Evolutionary conservation across 176 grass and related monocot species (phyloP), one percentile per base, ranked within the genome.

Genomic region (Otatea glauca): DNA sequence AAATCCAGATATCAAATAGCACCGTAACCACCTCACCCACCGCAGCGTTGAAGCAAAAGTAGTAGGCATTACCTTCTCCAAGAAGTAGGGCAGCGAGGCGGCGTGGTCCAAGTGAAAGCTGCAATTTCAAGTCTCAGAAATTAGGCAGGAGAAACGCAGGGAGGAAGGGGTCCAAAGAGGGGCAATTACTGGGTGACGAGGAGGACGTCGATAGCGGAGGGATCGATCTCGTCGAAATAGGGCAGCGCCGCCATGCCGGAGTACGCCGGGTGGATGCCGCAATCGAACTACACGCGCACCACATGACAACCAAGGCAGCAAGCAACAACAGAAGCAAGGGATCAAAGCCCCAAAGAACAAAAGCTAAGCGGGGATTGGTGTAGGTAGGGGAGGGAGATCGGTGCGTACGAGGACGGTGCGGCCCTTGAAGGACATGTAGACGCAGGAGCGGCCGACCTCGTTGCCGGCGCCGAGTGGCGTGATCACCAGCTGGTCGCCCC

Each of bases 41-140:
- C 29, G 20, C 24, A 44, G 13, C 7, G 1, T 21, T 8, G 4
- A 67, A 42, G n/a, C 21, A 44, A 32, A 34, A 75, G 49, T 1
- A 8, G 51, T 9, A 17, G 78, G 15, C 60, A 37, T 65, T 88
- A 93, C 95, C 95, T 98, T 98, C 83, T 98, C 92, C 72, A 98
- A 68, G 68, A 98, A 98, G 83, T 98, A 98, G 0, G 95, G 95
- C 37, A 98, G 72, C 21, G 95, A 98, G 23, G 95, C 95, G 60
- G 95, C 95, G 81, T 98, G 95, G 86, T 98, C 95, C 88, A 98
- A 76, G 82, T 97, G 95, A 91, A 97, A 97, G 85, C 95, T 98
- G 87, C 59, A 77, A 45, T 41, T 81, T 68, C 8, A 73, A 59
- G 21, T 5, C 48, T 29, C 4, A 2, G 17, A 86, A 73, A 35